A percentile compares a stretch with the other conserved stretches of the same genome.
These are phyloP conservation scores for Cryptosporidium muris DNA, from an alignment of 169 alveolate species.

Conservation along the genomic window DNA sequence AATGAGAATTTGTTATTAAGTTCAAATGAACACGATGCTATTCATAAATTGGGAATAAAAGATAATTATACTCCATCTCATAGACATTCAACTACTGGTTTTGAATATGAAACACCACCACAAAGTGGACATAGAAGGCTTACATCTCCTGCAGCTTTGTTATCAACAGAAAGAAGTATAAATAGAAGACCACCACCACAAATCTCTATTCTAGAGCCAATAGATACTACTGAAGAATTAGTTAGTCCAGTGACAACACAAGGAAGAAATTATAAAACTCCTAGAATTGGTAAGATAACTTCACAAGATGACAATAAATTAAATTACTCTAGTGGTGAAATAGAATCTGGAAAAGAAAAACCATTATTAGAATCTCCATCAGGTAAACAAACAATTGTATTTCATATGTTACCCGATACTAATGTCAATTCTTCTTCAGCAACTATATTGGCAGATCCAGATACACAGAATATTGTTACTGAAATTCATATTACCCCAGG, in stretches of 20 bases:
- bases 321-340: neutral
- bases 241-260: conserved; percentile 26
- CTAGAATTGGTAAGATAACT: conserved; percentile 43
- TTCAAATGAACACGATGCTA: too few species aligned
- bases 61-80: too few species aligned
- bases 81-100: neutral
- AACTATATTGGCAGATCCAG: conserved; percentile 64
- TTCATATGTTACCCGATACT: conserved; percentile 62
- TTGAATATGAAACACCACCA: neutral
- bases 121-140: conserved; percentile 35
- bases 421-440: conserved; percentile 45
- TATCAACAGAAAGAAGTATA: conserved; percentile 34
- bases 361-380: conserved; percentile 33
- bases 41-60: too few species aligned
- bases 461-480: conserved; percentile 61
- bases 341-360: neutral
- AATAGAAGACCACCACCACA: conserved; percentile 64
- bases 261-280: conserved; percentile 1
- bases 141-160: conserved; percentile 44
- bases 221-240: conserved; percentile 62
- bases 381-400: conserved; percentile 62
- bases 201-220: conserved; percentile 50
- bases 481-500: conserved; percentile 66
- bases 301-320: conserved; percentile 10
- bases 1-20: too few species aligned